phyloP scores from a whole-genome alignment of 148 eudicot species.

The Persicaria tinctoria region DNA sequence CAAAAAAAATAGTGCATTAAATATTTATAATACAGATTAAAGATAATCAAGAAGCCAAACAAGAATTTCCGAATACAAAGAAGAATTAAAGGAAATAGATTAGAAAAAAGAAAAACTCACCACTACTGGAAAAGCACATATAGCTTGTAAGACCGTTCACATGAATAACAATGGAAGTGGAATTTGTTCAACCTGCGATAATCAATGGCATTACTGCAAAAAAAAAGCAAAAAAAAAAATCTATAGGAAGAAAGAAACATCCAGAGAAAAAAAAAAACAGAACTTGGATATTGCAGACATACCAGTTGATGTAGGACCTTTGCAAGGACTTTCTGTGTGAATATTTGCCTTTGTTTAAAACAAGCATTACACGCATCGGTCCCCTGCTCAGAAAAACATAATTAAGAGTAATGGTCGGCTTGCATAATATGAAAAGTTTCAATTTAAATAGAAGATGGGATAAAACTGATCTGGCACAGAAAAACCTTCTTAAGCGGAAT shows the following conservation, averaged over 20 bases:
- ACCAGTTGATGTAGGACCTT: no score
- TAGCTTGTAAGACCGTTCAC: no score
- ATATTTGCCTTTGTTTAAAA: constrained; percentile 68
- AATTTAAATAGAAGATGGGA: neutral
- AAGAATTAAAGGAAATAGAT: neutral
- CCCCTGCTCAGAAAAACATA: constrained; percentile 38
- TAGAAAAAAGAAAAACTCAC: constrained; percentile 30
- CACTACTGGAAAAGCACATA: constrained; percentile 40
- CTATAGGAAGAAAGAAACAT: neutral
- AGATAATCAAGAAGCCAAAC: no score
- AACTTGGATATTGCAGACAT: no score
- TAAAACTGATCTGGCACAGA: constrained; percentile 10
- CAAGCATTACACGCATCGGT: constrained; percentile 96
- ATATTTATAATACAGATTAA: no score
- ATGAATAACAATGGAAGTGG: no score
- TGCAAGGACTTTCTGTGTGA: no score
- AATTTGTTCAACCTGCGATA: no score
- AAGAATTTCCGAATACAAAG: neutral
- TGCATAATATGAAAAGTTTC: neutral
- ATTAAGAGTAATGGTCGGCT: neutral
- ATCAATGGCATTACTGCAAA: neutral
- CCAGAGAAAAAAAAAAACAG: neutral
- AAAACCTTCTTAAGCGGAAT: constrained; percentile 85
- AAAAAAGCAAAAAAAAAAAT: neutral
- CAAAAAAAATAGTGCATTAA: no score